Base-by-base conservation (phyloP, 2,329 filamentous ascomycete genomes). In the Rutstroemia sp. region DNA sequence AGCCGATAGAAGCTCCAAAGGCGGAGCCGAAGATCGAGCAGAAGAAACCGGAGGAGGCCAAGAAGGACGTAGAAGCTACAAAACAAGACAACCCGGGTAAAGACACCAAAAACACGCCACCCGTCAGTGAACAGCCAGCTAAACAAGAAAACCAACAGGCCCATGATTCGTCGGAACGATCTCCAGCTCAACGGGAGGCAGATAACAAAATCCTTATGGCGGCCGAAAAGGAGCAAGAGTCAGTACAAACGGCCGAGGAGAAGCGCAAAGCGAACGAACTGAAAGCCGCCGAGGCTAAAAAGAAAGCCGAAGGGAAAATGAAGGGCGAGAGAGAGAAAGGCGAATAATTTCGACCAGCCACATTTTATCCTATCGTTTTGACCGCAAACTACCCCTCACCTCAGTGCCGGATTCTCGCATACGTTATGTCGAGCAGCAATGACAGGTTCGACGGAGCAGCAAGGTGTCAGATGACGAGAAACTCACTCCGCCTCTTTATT, bases 21-120 rank as follows among this genome's bases (percentile, higher is more conserved):
- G 67, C 64, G 12, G 61, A 65, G 2, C 69, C 72, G 9, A 67
- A 71, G 49, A 77, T 75, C 1, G 71, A 79, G 50, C 75, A 78
- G 48, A 72, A 80, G 16, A 67, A 71, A 21, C 4, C 34, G 3
- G 41, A 52, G 19, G 38, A 52, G 39, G 73, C 67, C 2, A 59
- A 65, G 4, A 59, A 65, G 4, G 74, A 4, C 2, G 10, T 19
- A 37, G 39, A 55, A 27, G 44, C 53, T 12, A 38, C 47, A 27
- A 57, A 49, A 34, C 7, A 37, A 25, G 23, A 58, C 34, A 42
- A 14, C 10, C 44, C 14, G 6, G 38, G 49, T 27, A 52, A 41
- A 16, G 9, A 41, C 37, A 25, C 49, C 5, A 23, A 50, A 34
- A 18, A 51, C 12, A 27, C 38, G 45, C 49, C 44, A 25, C 39